phyloP scores from a whole-genome alignment of 192 early-diverging fungal genomes.

The Phycomyces nitens region DNA sequence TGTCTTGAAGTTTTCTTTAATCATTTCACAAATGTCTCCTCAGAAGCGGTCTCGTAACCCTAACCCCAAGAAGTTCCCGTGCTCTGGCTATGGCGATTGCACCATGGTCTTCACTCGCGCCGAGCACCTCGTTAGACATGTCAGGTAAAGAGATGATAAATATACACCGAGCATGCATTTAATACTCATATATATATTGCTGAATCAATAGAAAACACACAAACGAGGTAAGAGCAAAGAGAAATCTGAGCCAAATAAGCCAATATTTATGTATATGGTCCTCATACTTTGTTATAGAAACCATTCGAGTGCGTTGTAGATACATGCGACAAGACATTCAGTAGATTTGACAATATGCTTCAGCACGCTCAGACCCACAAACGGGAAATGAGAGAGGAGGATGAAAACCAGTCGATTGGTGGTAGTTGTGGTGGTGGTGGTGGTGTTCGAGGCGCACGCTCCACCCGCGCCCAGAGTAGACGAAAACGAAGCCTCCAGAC shows the following conservation, averaged over 20 bases:
- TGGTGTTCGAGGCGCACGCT: background rate
- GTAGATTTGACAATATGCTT: constrained; percentile 78
- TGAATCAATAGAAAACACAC: constrained; percentile 7
- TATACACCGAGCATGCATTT: no score
- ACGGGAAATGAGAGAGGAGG: constrained; percentile 1
- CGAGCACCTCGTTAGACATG: constrained; percentile 53
- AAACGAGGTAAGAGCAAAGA: background rate
- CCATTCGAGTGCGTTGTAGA: constrained; percentile 67
- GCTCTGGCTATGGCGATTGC: constrained; percentile 50
- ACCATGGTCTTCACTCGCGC: constrained; percentile 53
- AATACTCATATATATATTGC: no score
- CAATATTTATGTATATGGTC: no score
- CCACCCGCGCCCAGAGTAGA: no score
- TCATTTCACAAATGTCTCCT: no score
- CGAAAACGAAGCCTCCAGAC: no score
- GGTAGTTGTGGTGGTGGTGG: background rate
- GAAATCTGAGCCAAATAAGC: no score
- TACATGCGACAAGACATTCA: constrained; percentile 61
- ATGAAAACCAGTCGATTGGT: constrained; percentile 9
- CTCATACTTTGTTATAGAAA: no score
- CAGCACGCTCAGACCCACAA: constrained; percentile 69
- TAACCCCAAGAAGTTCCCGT: constrained; percentile 42
- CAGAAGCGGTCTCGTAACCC: constrained; percentile 8
- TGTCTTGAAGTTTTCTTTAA: no score
- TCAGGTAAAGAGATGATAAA: constrained; percentile 19